phyloP scores from a whole-genome alignment of 2,329 filamentous ascomycete genomes.

The Xylaria sp. region DNA sequence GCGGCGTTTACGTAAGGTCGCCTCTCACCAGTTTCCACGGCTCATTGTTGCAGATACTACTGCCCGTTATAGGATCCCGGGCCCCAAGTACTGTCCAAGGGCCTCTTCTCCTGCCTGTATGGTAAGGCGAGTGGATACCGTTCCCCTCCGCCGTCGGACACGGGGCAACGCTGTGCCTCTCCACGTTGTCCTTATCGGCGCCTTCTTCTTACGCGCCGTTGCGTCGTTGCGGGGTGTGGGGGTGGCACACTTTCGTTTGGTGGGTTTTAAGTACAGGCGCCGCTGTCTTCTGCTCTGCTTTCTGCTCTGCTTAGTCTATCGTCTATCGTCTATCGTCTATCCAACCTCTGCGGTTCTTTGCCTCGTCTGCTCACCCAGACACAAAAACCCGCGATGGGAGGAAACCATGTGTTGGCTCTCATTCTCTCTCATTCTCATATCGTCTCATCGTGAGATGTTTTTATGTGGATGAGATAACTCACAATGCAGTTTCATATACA shows the following conservation, averaged over 20 bases:
- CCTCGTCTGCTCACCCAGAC: too few relatives aligned
- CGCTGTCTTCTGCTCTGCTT: too few relatives aligned
- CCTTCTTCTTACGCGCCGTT: background rate
- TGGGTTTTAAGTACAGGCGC: background rate
- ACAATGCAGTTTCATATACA: background rate
- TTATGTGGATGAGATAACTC: background rate
- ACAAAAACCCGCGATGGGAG: too few relatives aligned
- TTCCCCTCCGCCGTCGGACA: conserved; percentile 19
- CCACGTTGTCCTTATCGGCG: background rate
- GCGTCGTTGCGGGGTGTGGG: background rate
- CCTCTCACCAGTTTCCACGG: background rate
- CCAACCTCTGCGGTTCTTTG: too few relatives aligned
- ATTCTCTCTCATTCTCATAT: background rate
- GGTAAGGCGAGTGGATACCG: conserved; percentile 1
- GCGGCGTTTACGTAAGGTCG: background rate
- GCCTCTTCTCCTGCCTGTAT: background rate
- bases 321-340: too few relatives aligned
- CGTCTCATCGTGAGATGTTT: background rate
- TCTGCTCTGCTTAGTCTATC: too few relatives aligned
- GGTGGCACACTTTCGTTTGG: too few relatives aligned
- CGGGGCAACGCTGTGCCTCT: background rate
- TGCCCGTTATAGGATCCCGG: background rate
- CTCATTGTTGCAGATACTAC: too few relatives aligned
- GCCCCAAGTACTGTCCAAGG: too few relatives aligned
- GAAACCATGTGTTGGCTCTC: background rate